These are phyloP conservation scores for Lachnellula arida DNA, from an alignment of 2,329 filamentous ascomycete genomes.

Conservation along the genomic window DNA sequence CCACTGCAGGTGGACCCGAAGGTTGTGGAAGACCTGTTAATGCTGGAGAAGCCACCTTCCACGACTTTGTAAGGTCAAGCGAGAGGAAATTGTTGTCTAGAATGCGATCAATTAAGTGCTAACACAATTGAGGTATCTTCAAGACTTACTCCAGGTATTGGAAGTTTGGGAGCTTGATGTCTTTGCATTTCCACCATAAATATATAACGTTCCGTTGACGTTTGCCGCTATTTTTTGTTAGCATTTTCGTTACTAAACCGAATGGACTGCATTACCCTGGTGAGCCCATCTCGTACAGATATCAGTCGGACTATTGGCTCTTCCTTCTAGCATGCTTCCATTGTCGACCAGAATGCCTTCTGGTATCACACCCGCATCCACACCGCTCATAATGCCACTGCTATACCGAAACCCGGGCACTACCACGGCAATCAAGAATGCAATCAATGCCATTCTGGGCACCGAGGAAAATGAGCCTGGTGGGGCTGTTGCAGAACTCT, in stretches of 20 bases:
- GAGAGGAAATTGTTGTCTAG: constrained; percentile 66
- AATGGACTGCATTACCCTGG: constrained; percentile 43
- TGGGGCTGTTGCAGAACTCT: constrained; percentile 40
- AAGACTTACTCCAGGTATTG: constrained; percentile 64
- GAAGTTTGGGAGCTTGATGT: constrained; percentile 50
- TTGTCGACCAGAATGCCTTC: constrained; percentile 30
- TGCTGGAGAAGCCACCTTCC: constrained; percentile 60
- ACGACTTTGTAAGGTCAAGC: constrained; percentile 68
- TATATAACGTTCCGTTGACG: constrained; percentile 70
- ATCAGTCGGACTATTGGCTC: constrained; percentile 46
- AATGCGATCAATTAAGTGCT: background rate
- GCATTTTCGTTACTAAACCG: background rate
- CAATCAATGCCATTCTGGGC: constrained; percentile 44
- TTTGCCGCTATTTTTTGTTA: constrained; percentile 45
- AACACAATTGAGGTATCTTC: background rate
- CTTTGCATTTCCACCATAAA: constrained; percentile 68
- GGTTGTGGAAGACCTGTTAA: constrained; percentile 59
- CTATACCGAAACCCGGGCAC: constrained; percentile 41
- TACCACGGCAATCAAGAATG: constrained; percentile 46
- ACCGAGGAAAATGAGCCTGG: constrained; percentile 39
- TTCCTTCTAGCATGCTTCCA: constrained; percentile 32
- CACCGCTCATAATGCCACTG: constrained; percentile 40
- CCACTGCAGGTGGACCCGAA: constrained; percentile 64
- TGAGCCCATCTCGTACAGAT: constrained; percentile 63
- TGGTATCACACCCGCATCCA: constrained; percentile 44